phyloP scores from a whole-genome alignment of 352 stramenopile genomes.

The Phytophthora capsici region DNA sequence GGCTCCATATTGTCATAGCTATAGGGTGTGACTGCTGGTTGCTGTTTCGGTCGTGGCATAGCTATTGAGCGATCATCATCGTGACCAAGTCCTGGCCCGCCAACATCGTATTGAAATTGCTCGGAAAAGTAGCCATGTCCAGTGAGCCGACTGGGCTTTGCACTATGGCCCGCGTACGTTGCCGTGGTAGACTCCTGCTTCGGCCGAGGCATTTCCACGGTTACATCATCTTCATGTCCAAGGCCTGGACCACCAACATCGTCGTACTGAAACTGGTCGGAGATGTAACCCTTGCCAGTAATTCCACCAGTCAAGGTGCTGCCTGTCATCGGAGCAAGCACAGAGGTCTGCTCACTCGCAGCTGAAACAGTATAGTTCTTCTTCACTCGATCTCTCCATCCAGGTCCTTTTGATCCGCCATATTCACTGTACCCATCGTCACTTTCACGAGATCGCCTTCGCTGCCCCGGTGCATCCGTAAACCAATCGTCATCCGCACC shows the following conservation, averaged over 20 bases:
- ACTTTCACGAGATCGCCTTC: conserved; percentile 7
- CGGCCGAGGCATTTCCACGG: conserved; percentile 29
- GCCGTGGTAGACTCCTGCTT: conserved; percentile 8
- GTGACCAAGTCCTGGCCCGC: conserved; percentile 32
- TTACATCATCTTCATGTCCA: conserved; percentile 33
- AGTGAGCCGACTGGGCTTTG: conserved; percentile 12
- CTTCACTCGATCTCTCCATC: conserved; percentile 41
- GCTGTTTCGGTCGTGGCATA: conserved; percentile 39
- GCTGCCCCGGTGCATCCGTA: conserved; percentile 41
- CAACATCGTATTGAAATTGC: conserved; percentile 40
- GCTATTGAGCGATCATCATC: conserved; percentile 27
- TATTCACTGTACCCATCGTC: conserved; percentile 22
- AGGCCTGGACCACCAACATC: conserved; percentile 29
- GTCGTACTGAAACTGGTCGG: conserved; percentile 45
- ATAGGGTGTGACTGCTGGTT: background rate
- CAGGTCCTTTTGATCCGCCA: conserved; percentile 19
- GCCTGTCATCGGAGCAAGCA: conserved; percentile 11
- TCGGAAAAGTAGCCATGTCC: conserved; percentile 38
- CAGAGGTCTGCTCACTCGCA: conserved; percentile 16
- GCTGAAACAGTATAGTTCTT: conserved; percentile 32
- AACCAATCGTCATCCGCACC: conserved; percentile 69
- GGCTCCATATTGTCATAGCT: conserved; percentile 11
- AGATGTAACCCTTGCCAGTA: conserved; percentile 40
- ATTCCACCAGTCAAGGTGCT: conserved; percentile 28
- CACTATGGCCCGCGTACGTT: conserved; percentile 8